phyloP scores from a whole-genome alignment of 1,139 yeast species.

The Suhomyces taliae region DNA sequence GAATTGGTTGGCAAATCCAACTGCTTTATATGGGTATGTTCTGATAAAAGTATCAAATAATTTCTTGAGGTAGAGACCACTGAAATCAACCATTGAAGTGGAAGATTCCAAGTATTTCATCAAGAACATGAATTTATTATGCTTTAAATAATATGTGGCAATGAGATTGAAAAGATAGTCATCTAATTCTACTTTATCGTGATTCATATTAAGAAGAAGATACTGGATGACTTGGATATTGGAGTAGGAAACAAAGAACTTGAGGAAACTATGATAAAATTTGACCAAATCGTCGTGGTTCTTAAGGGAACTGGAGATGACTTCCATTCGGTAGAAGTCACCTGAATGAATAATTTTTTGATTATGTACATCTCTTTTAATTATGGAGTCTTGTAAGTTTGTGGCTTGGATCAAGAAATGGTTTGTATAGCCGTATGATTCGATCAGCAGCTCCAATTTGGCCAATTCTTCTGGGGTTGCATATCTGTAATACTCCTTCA shows the following conservation, averaged over 20 bases:
- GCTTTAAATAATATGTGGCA: slow-evolving; percentile 23
- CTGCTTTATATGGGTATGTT: slow-evolving; percentile 36
- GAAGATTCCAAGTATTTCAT: slow-evolving; percentile 24
- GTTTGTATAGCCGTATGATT: slow-evolving; percentile 20
- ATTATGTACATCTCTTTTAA: slow-evolving; percentile 25
- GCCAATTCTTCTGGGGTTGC: slow-evolving; percentile 31
- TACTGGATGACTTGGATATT: slow-evolving; percentile 25
- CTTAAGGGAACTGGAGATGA: slow-evolving; percentile 17
- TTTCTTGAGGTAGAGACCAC: slow-evolving; percentile 23
- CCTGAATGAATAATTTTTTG: slow-evolving; percentile 27
- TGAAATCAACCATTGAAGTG: slow-evolving; percentile 19
- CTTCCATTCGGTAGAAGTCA: slow-evolving; percentile 20
- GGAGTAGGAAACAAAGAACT: slow-evolving; percentile 20
- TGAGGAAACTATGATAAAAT: slow-evolving; percentile 21
- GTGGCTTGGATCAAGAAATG: slow-evolving; percentile 27
- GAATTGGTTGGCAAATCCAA: slow-evolving; percentile 24
- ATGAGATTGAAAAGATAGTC: slow-evolving; percentile 22
- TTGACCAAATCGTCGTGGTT: slow-evolving; percentile 15
- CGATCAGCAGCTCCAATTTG: slow-evolving; percentile 23
- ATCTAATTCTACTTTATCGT: slow-evolving; percentile 16
- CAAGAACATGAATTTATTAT: slow-evolving; percentile 29
- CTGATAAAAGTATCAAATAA: slow-evolving; percentile 33
- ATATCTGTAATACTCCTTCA: slow-evolving; percentile 31
- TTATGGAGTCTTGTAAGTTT: slow-evolving; percentile 27
- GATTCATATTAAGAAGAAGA: slow-evolving; percentile 18